These are phyloP conservation scores for Tolypocladium sp. DNA, from an alignment of 2,329 filamentous ascomycete species.

Conservation along the genomic window DNA sequence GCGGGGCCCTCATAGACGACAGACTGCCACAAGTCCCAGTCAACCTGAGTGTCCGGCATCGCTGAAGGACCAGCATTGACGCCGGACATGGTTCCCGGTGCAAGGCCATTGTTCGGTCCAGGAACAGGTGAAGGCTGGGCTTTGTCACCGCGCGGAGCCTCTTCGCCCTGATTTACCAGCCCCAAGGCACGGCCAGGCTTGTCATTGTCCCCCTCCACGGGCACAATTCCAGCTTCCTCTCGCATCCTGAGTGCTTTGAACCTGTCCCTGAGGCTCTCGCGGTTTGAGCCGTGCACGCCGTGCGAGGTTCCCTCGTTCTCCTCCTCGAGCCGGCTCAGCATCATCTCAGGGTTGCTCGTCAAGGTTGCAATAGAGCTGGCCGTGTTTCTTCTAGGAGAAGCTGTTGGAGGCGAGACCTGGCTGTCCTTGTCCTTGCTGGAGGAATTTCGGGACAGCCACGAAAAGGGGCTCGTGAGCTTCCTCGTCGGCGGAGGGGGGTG, in stretches of 20 bases:
- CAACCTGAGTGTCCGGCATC: conserved; percentile 66
- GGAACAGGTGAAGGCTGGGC: conserved; percentile 43
- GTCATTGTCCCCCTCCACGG: conserved; percentile 44
- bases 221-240: conserved; percentile 55
- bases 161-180: conserved; percentile 13
- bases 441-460: conserved; percentile 68
- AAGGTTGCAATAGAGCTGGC: conserved; percentile 71
- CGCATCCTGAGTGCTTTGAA: conserved; percentile 71
- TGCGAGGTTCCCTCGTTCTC: conserved; percentile 44
- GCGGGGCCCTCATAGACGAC: conserved; percentile 91
- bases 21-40: conserved; percentile 97
- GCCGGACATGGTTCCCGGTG: conserved; percentile 79
- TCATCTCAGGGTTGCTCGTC: conserved; percentile 73
- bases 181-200: conserved; percentile 25
- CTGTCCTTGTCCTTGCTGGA: conserved; percentile 46
- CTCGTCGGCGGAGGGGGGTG: conserved; percentile 35
- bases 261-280: conserved; percentile 63
- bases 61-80: conserved; percentile 67
- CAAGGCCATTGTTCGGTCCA: conserved; percentile 58
- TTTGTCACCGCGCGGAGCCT: conserved; percentile 17
- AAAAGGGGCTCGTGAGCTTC: conserved; percentile 82
- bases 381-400: conserved; percentile 56
- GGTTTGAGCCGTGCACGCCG: conserved; percentile 36
- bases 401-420: conserved; percentile 43
- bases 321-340: conserved; percentile 68